These are phyloP conservation scores for Mycena indigotica DNA, from an alignment of 768 basidiomycete genomes.

Conservation along the genomic window DNA sequence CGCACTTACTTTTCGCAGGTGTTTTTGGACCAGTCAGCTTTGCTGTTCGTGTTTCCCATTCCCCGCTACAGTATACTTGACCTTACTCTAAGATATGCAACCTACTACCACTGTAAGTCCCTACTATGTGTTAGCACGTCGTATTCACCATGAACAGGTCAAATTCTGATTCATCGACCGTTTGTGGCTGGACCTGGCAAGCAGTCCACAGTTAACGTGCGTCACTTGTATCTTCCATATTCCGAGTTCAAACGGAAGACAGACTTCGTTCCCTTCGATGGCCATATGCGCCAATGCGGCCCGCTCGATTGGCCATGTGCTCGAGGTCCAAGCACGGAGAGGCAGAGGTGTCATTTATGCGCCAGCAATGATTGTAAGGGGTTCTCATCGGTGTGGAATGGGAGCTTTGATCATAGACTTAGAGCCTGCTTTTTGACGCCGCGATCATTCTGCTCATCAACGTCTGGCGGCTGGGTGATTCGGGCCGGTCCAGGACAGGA, in stretches of 20 bases:
- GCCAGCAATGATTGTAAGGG: conserved; percentile 14
- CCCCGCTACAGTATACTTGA: conserved; percentile 8
- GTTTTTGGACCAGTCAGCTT: too few relatives aligned
- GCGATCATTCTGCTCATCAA: conserved; percentile 45
- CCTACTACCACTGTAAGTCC: conserved; percentile 37
- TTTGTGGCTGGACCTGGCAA: conserved; percentile 37
- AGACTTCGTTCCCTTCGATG: conserved; percentile 41
- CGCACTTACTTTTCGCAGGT: too few relatives aligned
- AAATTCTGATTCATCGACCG: conserved; percentile 50
- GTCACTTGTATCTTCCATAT: background rate
- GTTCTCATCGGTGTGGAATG: background rate
- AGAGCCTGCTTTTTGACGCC: conserved; percentile 33
- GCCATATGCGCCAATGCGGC: conserved; percentile 48
- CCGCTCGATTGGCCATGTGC: conserved; percentile 42
- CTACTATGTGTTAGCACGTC: background rate
- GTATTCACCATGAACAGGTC: conserved; percentile 8
- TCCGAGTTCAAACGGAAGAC: background rate
- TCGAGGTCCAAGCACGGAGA: conserved; percentile 21
- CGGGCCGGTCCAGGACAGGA: background rate
- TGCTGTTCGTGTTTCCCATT: conserved; percentile 41
- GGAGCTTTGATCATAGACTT: conserved; percentile 12
- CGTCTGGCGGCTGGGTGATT: conserved; percentile 33
- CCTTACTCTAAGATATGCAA: conserved; percentile 27
- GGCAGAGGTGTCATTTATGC: conserved; percentile 28
- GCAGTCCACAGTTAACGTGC: background rate